Base-by-base conservation (phyloP, 805 yeast genomes). In the Kregervanrija delftensis region DNA sequence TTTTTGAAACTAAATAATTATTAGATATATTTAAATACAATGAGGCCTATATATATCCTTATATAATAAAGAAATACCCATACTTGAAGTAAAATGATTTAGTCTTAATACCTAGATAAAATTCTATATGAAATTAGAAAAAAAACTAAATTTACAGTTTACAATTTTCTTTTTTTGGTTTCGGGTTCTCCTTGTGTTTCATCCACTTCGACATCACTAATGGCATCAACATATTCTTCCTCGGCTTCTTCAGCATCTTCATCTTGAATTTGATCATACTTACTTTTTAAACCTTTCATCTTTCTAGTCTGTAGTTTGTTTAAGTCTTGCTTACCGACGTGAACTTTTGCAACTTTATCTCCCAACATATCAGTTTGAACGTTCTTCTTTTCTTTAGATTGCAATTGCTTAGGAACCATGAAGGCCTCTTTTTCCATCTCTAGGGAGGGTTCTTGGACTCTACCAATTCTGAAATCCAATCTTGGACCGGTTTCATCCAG, bases 401-500 rank as follows among this genome's bases (percentile, higher is more conserved):
- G 86, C 56, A 89, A 71, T 70, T 86, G 91, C 66, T 73, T 86
- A 48, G 96, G 89, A 60, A 73, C 77, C 70, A 76, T 77, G 69
- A 74, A 58, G 11, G 99, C 98, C 61, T 89, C 97, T 68, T 83
- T 88, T 67, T 83, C 93, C 70, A 87, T 73, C 58, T 91, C 98
- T 36, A 95, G 83, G 43, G 84, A 76, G 43, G 97, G 86, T 13
- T 77, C 70, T 56, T 82, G 83, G 54, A 83, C 77, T 69, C 99
- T 79, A 40, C 99, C 99, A 46, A 93, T 74, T 55, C 83, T 81
- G 69, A 93, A 91, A 64, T 91, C 97, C 48, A 93, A 74, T 58
- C 99, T 77, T 49, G 99, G 99, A 0, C 99, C 99, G 50, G 87
- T 83, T 65, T 93, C 99, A 45, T 85, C 93, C 37, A 93, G 71